Conservation (phyloP, 2,329 filamentous ascomycete species). For the Fusarium sp. region DNA sequence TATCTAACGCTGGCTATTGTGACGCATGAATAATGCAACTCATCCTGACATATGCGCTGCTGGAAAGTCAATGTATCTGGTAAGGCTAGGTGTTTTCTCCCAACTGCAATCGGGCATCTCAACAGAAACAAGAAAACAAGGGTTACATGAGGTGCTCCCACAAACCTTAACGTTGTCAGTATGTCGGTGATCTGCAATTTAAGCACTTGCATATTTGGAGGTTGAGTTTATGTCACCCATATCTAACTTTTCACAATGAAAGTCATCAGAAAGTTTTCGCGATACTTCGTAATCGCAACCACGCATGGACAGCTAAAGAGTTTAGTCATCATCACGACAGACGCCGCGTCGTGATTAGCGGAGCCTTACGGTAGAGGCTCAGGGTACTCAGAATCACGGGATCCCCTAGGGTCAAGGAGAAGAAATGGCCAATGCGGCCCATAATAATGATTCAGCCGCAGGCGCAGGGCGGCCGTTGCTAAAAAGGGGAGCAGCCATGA, state of each 20-base stretch:
- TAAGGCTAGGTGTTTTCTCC: too few species aligned
- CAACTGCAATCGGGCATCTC: too few species aligned
- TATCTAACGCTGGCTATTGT: conserved; percentile 2
- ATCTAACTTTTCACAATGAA: not conserved
- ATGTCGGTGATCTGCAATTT: not conserved
- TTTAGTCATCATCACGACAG: not conserved
- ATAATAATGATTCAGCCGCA: conserved; percentile 33
- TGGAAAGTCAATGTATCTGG: not conserved
- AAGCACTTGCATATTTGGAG: not conserved
- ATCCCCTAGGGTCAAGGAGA: conserved; percentile 14
- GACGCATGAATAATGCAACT: not conserved
- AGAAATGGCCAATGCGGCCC: conserved; percentile 23
- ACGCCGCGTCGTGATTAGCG: conserved; percentile 1
- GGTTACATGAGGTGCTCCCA: not conserved
- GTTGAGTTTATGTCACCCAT: not conserved
- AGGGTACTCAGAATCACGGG: conserved; percentile 19
- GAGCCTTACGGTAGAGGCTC: conserved; percentile 1
- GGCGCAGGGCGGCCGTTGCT: conserved; percentile 25
- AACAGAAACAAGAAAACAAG: not conserved
- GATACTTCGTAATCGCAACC: not conserved
- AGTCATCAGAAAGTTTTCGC: too few species aligned
- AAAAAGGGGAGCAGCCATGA: conserved; percentile 26
- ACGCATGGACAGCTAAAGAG: not conserved
- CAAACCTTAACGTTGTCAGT: not conserved
- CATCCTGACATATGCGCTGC: not conserved